Conservation (phyloP, 441 rosid genomes). For the Omphalea diandra region DNA sequence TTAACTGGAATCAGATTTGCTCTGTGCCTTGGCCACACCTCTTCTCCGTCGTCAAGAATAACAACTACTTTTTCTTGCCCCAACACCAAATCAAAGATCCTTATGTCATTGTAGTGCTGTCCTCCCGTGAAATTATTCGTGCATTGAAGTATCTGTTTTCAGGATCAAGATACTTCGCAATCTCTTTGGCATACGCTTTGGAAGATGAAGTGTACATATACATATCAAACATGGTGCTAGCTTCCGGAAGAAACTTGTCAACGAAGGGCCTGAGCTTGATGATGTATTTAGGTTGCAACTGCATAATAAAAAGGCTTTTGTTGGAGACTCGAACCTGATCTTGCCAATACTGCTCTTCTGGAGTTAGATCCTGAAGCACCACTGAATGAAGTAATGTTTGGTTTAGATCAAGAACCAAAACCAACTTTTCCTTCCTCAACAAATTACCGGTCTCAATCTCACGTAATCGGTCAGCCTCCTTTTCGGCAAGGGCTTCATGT, state of each 20-base stretch:
- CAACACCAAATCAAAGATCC: conserved; percentile 11
- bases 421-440: neutral
- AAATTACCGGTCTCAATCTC: neutral
- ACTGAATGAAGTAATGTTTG: neutral
- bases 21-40: conserved; percentile 6
- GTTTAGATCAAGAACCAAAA: conserved; percentile 20
- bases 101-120: neutral
- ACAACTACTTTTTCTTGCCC: conserved; percentile 3
- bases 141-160: neutral
- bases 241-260: neutral
- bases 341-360: no score
- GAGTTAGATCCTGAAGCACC: neutral
- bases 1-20: conserved; percentile 9
- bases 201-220: neutral
- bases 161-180: conserved; percentile 10
- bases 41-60: conserved; percentile 17
- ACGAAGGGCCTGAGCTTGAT: conserved; percentile 12
- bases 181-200: neutral
- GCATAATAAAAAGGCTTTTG: no score
- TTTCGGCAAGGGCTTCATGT: neutral
- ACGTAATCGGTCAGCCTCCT: neutral
- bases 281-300: no score
- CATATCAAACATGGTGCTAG: conserved; percentile 7
- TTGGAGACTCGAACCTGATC: neutral
- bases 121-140: neutral